Evolutionary conservation across 2,329 filamentous ascomycete genomes (phyloP), one percentile per base, ranked within the genome.

Genomic region (Rosellinia necatrix): DNA sequence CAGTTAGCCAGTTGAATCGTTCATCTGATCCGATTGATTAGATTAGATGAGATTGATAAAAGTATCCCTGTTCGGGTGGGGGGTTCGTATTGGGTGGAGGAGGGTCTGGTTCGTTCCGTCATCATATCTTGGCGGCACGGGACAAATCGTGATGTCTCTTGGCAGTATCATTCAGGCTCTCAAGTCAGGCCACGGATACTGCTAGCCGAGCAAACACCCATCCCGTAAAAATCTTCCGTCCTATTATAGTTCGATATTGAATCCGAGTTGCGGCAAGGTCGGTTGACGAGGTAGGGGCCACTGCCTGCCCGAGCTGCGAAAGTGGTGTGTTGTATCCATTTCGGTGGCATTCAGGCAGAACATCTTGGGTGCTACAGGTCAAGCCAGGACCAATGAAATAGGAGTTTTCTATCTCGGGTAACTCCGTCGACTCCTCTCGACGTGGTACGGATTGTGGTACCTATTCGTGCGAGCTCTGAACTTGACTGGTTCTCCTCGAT

Each of bases 1-100:
- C 34, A 12, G 22, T 30, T 10, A 17, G n/a, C 15, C 22, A 6
- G 27, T 34, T 37, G 24, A 15, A 48, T 42, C 22, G 9, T 30
- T 21, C 15, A 34, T 19, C 41, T 49, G 54, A 57, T 57, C 24
- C 44, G 49, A 56, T 52, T 56, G 53, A 57, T 56, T 41, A 44
- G 53, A 56, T 56, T 56, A 56, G 53, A 56, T 57, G 15, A 57
- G 54, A 57, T 57, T 57, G 54, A 57, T 57, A 53, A 40, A 15
- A 24, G 13, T 2, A 35, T 10, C 35, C 53, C 25, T 29, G 47
- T 30, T 7, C 6, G 41, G n/a, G 19, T 6, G 35, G 2, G 35
- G 35, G 6, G 17, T 21, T 38, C 19, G 19, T 6, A 12, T 10
- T 25, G 12, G 19, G 19, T 21, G 22, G 13, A 13, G 24, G 6